Conservation (phyloP, 306 rosid genomes). For the Arachis hypogaea region DNA sequence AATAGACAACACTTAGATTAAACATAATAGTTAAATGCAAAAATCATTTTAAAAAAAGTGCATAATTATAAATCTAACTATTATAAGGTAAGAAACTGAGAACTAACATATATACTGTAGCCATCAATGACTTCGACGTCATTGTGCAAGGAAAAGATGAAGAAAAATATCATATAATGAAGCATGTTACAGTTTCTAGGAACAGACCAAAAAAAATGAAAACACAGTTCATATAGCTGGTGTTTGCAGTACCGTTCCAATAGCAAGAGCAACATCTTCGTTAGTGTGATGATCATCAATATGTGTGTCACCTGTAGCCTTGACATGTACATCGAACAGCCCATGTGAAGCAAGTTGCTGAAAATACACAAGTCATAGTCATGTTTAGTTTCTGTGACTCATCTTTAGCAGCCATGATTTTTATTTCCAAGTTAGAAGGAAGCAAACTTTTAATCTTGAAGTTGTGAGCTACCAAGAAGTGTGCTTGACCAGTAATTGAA, state of each 20-base stretch:
- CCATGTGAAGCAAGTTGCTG: slow-evolving; percentile 98
- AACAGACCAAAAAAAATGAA: slow-evolving; percentile 24
- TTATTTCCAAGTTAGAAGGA: too few relatives aligned
- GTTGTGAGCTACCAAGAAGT: too few relatives aligned
- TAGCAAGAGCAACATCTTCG: slow-evolving; percentile 92
- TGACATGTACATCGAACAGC: slow-evolving; percentile 76
- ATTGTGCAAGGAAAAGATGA: too few relatives aligned
- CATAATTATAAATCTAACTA: background rate
- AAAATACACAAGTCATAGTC: slow-evolving; percentile 19
- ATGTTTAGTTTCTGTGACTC: slow-evolving; percentile 26
- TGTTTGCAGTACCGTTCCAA: slow-evolving; percentile 72
- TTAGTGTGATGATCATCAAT: slow-evolving; percentile 95
- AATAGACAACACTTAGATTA: slow-evolving; percentile 29
- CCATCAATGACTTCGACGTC: background rate
- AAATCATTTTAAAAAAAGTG: background rate
- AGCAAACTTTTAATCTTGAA: too few relatives aligned
- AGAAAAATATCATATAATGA: background rate
- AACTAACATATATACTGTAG: slow-evolving; percentile 3
- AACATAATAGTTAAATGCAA: slow-evolving; percentile 22
- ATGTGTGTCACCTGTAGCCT: slow-evolving; percentile 83
- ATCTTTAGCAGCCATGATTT: slow-evolving; percentile 5
- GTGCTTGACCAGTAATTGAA: too few relatives aligned
- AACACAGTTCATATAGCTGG: slow-evolving; percentile 30
- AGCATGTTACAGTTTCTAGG: background rate
- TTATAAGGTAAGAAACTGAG: background rate